A percentile compares a stretch with the other conserved stretches of the same genome.
These are phyloP conservation scores for Xylaria bambusicola DNA, from an alignment of 495 filamentous ascomycete genomes.

Conservation along the genomic window DNA sequence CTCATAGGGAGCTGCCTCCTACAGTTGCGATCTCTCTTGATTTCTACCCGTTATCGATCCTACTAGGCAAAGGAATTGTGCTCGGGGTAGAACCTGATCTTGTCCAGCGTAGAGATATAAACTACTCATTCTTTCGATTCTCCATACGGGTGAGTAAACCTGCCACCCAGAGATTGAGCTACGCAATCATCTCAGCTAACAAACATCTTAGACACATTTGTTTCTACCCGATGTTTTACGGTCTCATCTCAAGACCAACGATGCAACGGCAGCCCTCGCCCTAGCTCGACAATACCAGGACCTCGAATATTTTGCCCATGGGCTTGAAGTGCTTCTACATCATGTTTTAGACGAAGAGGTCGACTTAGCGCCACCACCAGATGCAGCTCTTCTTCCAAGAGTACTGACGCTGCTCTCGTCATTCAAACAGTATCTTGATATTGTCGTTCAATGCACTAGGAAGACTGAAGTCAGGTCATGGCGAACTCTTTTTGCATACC, in stretches of 20 bases:
- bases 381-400: conserved; percentile 76
- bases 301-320: conserved; percentile 89
- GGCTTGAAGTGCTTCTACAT: conserved; percentile 88
- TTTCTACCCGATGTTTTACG: conserved; percentile 87
- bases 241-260: conserved; percentile 69
- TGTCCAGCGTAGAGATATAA: conserved; percentile 84
- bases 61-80: conserved; percentile 82
- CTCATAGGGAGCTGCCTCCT: conserved; percentile 59
- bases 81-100: conserved; percentile 91
- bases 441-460: conserved; percentile 94
- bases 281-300: conserved; percentile 80
- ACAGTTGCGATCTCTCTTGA: conserved; percentile 71
- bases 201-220: conserved; percentile 66
- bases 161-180: neutral
- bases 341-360: conserved; percentile 94
- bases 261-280: conserved; percentile 71
- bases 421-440: conserved; percentile 87
- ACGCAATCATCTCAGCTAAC: conserved; percentile 24
- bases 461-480: conserved; percentile 96
- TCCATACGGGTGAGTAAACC: conserved; percentile 71
- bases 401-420: conserved; percentile 88
- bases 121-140: conserved; percentile 83
- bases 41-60: conserved; percentile 90
- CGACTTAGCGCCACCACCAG: conserved; percentile 67
- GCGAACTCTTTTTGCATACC: conserved; percentile 86